Evolutionary conservation across 2,329 filamentous ascomycete genomes (phyloP), one percentile per base, ranked within the genome.

Genomic region (Claviceps arundinis): DNA sequence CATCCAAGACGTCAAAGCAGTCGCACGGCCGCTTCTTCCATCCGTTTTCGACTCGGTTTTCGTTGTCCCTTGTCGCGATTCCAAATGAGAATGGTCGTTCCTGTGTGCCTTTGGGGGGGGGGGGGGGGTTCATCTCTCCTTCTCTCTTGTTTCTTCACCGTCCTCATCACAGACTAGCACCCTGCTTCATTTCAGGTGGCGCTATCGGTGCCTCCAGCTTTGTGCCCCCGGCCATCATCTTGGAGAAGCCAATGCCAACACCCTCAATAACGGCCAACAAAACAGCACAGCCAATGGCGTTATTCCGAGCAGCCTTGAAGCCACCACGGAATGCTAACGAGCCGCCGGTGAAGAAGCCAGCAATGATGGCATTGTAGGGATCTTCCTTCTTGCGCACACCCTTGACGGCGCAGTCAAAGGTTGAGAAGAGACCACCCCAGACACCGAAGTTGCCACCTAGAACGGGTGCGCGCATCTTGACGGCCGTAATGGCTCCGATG

Each of bases 361-460:
- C 93, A 61, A 91, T 94, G 68, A 98, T 97, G 63, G 90, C 89
- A 73, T 97, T 97, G 75, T 89, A 97, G 14, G 93, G 89, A 68
- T 97, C 93, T 70, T 98, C 93, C 83, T 96, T 97, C 77, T 93
- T 88, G 58, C 89, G 77, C 52, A 91, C 74, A 53, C 91, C 91
- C 77, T 97, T 98, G 56, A 96, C 87, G 22, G 90, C 87, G 74
- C 93, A 98, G 73, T 98, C 93, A 65, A 91, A 97, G 56, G 89
- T 94, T 62, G 84, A 89, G 77, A 97, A 97, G 53, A 97, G 75
- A 59, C 93, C 93, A 66, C 93, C 91, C 91, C 93, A 97, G 53
- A 95, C 89, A 62, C 91, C 91, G 63, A 97, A 98, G 76, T 98
- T 98, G 64, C 93, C 93, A 64, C 93, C 93, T 47, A 97, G 80